These are phyloP conservation scores for Durotheca rogersii DNA, from an alignment of 495 filamentous ascomycete species.

Conservation along the genomic window DNA sequence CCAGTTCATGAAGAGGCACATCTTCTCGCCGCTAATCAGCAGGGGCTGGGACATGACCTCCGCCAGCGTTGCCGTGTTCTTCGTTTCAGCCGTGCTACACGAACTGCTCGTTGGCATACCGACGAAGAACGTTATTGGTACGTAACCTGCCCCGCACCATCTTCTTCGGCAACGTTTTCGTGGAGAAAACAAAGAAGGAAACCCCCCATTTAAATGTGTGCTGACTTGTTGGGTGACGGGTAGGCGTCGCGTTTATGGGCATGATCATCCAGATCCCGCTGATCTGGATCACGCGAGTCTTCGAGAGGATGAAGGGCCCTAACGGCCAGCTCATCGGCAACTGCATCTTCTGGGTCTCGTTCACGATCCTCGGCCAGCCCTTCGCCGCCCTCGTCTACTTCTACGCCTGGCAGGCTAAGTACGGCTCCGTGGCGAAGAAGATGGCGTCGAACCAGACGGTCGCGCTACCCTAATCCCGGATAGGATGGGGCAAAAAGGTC, in stretches of 20 bases:
- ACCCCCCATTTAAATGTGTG: no score
- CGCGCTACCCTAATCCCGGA: conserved; percentile 1
- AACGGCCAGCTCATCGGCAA: conserved; percentile 80
- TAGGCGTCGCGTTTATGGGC: conserved; percentile 88
- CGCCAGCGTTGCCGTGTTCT: conserved; percentile 78
- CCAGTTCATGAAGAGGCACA: conserved; percentile 90
- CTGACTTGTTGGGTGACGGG: no score
- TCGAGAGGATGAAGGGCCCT: conserved; percentile 75
- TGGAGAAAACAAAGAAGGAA: no score
- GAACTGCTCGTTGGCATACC: conserved; percentile 92
- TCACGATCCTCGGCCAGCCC: conserved; percentile 92
- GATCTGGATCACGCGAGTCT: conserved; percentile 71
- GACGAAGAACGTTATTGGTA: conserved; percentile 91
- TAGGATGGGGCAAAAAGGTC: no score
- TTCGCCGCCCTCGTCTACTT: conserved; percentile 89
- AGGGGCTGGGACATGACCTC: conserved; percentile 68
- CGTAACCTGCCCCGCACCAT: conserved; percentile 23
- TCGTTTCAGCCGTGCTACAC: conserved; percentile 82
- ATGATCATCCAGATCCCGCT: conserved; percentile 93
- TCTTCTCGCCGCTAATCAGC: conserved; percentile 81
- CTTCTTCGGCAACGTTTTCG: neutral
- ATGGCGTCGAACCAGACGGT: conserved; percentile 23
- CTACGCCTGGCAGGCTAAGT: conserved; percentile 98
- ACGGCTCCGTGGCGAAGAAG: conserved; percentile 63
- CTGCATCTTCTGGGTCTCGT: conserved; percentile 91